Conservation (phyloP, 164 flowering plant species). For the Hamamelis virginiana region DNA sequence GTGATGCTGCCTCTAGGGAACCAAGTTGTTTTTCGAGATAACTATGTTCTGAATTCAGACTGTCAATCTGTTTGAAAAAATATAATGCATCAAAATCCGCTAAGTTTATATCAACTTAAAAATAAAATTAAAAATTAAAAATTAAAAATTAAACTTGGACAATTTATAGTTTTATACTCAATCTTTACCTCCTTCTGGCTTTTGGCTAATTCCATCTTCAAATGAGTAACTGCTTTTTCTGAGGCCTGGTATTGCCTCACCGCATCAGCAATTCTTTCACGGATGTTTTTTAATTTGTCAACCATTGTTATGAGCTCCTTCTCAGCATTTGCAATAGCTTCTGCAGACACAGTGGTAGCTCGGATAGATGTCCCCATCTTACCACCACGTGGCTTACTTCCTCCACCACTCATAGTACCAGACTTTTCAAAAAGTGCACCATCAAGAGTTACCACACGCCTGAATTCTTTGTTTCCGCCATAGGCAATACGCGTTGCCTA, state of each 20-base stretch:
- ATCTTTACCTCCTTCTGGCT: constrained; percentile 70
- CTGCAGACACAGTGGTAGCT: constrained; percentile 71
- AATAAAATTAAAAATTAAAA: background rate
- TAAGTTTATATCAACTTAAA: background rate
- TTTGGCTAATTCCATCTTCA: constrained; percentile 87
- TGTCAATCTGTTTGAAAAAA: constrained; percentile 60
- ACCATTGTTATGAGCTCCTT: constrained; percentile 56
- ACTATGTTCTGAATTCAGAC: constrained; percentile 52
- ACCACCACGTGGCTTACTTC: constrained; percentile 90
- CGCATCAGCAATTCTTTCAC: constrained; percentile 56
- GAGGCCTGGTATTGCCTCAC: constrained; percentile 56
- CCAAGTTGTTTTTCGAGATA: constrained; percentile 81
- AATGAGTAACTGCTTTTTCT: constrained; percentile 50
- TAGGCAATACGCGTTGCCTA: constrained; percentile 96
- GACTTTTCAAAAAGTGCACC: constrained; percentile 92
- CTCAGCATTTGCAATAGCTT: constrained; percentile 71
- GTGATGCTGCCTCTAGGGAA: constrained; percentile 71
- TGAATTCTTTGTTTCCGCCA: constrained; percentile 63
- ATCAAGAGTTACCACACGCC: constrained; percentile 91
- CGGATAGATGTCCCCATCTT: constrained; percentile 91
- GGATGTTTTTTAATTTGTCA: constrained; percentile 46
- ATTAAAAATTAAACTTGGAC: no score
- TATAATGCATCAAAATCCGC: constrained; percentile 2
- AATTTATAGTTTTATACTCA: constrained; percentile 1
- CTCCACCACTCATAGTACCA: constrained; percentile 99